phyloP scores from a whole-genome alignment of 2,329 filamentous ascomycete species.

The Diaporthe citri region DNA sequence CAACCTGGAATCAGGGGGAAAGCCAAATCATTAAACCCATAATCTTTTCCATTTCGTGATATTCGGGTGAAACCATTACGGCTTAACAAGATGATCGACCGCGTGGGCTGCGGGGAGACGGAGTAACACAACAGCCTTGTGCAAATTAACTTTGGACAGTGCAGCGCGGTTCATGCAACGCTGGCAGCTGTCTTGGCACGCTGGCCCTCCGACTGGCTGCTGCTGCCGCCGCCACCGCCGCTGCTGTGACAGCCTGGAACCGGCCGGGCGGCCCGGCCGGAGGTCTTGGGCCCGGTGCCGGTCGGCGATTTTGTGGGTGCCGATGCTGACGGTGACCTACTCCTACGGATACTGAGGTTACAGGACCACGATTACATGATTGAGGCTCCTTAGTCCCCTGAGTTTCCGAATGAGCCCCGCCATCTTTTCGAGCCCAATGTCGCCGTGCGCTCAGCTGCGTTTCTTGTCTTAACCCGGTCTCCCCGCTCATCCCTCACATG shows the following conservation, averaged over 20 bases:
- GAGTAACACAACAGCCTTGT: constrained; percentile 13
- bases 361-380: background rate
- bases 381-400: too few species aligned
- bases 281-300: background rate
- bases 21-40: background rate
- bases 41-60: background rate
- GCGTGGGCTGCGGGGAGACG: background rate
- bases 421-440: background rate
- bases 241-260: background rate
- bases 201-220: background rate
- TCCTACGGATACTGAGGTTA: too few species aligned
- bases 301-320: background rate
- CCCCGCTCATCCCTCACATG: background rate
- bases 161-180: constrained; percentile 11
- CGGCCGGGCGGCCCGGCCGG: background rate
- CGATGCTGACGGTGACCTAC: background rate
- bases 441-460: background rate
- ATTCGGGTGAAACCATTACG: background rate
- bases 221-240: background rate
- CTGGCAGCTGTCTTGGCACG: constrained; percentile 14
- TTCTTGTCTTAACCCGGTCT: background rate
- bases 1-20: background rate
- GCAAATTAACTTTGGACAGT: constrained; percentile 16
- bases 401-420: too few species aligned
- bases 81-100: constrained; percentile 2